Base-by-base conservation (phyloP, 331 rosid genomes). In the Acacia concinna region DNA sequence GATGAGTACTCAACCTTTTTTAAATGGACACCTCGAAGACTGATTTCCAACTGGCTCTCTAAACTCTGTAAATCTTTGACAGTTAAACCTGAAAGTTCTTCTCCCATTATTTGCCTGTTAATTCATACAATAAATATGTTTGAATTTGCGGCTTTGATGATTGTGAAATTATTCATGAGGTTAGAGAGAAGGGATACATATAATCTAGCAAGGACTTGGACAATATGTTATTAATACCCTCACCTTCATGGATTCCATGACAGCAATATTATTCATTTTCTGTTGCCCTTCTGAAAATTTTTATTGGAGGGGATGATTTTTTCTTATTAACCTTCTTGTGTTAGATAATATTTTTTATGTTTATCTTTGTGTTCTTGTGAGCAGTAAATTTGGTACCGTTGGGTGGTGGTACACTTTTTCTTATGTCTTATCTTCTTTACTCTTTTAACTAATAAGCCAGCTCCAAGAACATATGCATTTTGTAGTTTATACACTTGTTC, bases 91-190 rank as follows among this genome's bases (percentile, higher is more conserved):
- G 96, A 91, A 64, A 95, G 89, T 75, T 93, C 99, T 86, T 93
- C 93, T 18, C 99, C 99, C 96, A 93, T 90, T 82, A 93, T 90
- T 87, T 93, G 77, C 87, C 98, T 95, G 86, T 81, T 74, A 76
- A 56, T 71, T 73, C 73, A 81, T 71, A 30, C 20, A 8, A 25
- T 12, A 17, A 35, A 46, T 4, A 47, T 63, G 13, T 71, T 77
- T 44, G 75, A 46, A 70, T 73, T 72, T 69, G 23, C 6, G 25
- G 32, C 56, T 69, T 41, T 69, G 74, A 7, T 0, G 14, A 18
- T 27, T 25, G 57, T 41, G 37, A 25, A 69, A 25, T 69, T 28
- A 43, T 69, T 10, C 47, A 23, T 14, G 14, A 38, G 18, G 54
- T 32, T 25, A 38, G 78, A 17, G 60, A 30, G 62, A 75, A 37